phyloP scores from a whole-genome alignment of 805 yeast genomes.

The Metschnikowia santaceciliae region DNA sequence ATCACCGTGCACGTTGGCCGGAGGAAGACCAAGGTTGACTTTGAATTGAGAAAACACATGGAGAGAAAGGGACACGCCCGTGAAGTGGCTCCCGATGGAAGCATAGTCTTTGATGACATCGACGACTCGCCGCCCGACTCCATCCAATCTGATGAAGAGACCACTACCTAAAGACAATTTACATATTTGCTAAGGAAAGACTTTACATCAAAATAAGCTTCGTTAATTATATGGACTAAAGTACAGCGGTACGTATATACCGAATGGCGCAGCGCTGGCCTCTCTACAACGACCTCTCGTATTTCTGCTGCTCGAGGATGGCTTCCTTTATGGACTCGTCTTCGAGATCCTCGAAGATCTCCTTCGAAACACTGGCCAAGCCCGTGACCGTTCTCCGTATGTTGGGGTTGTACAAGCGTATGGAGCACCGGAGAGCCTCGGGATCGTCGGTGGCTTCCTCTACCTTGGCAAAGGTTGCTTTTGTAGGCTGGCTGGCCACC shows the following conservation, averaged over 20 bases:
- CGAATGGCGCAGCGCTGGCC: neutral
- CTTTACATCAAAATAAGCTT: neutral
- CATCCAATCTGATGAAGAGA: conserved; percentile 9
- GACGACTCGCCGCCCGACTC: conserved; percentile 16
- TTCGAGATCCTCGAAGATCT: conserved; percentile 51
- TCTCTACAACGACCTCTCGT: conserved; percentile 32
- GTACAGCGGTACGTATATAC: conserved; percentile 1
- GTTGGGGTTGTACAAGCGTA: conserved; percentile 36
- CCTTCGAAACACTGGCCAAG: conserved; percentile 52
- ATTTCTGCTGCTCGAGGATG: conserved; percentile 55
- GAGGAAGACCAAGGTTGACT: conserved; percentile 43
- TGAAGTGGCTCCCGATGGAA: conserved; percentile 16
- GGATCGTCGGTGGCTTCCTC: conserved; percentile 22
- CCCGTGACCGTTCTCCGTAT: conserved; percentile 61
- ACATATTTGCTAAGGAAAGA: neutral
- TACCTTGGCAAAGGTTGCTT: conserved; percentile 27
- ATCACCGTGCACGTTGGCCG: conserved; percentile 45
- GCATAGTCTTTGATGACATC: conserved; percentile 12
- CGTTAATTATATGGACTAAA: conserved; percentile 1
- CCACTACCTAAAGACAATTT: neutral
- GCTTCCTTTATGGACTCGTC: conserved; percentile 57
- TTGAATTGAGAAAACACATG: conserved; percentile 44
- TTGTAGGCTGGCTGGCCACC: conserved; percentile 65
- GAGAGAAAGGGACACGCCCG: conserved; percentile 27
- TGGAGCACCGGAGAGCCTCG: conserved; percentile 40